phyloP scores from a whole-genome alignment of 345 rosid species.

The Pelargonium nanum region DNA sequence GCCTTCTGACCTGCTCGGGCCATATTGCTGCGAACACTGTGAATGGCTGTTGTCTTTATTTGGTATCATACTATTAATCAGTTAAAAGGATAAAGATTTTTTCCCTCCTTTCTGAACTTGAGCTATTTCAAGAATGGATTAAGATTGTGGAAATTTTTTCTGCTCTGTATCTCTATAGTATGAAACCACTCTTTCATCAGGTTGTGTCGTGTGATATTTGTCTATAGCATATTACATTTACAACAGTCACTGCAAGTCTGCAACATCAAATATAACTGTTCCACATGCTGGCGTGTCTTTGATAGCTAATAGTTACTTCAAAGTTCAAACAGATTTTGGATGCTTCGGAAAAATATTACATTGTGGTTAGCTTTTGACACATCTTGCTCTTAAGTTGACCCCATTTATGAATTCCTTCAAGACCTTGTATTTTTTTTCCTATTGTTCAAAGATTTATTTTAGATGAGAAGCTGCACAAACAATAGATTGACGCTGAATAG shows the following conservation, averaged over 20 bases:
- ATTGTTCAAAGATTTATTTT: neutral
- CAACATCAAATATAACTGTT: too few species aligned
- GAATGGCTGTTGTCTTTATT: conserved; percentile 75
- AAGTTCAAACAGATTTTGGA: neutral
- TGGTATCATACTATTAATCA: conserved; percentile 37
- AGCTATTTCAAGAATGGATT: neutral
- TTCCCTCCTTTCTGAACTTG: neutral
- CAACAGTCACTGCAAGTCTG: too few species aligned
- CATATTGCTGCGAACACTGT: conserved; percentile 85
- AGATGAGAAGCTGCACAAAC: neutral
- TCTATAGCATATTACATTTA: too few species aligned
- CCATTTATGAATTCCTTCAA: neutral
- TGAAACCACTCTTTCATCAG: neutral
- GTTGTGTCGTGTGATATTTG: neutral
- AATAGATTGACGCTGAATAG: neutral
- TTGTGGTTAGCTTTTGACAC: neutral
- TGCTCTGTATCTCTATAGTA: neutral
- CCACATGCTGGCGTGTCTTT: too few species aligned
- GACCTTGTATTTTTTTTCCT: neutral
- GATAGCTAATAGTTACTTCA: neutral
- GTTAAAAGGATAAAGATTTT: neutral
- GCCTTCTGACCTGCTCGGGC: conserved; percentile 65
- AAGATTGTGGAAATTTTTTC: neutral
- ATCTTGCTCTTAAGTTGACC: neutral
- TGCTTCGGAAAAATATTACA: neutral